Base-by-base conservation (phyloP, 306 rosid genomes). In the Argentina anserina region DNA sequence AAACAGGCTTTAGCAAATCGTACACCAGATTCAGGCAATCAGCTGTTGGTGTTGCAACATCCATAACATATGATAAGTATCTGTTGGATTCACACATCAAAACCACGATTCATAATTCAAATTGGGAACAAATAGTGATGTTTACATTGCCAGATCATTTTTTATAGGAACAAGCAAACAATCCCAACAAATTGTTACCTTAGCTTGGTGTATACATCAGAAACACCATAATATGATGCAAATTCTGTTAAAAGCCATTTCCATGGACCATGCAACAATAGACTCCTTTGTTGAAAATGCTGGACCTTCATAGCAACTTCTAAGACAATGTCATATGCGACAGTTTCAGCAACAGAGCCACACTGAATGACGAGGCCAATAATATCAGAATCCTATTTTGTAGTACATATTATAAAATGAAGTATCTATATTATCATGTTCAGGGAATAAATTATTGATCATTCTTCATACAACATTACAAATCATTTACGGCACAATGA, bases 1-100 rank as follows among this genome's bases (percentile, higher is more conserved):
- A 56, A 64, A 95, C 97, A 45, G 97, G 97, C 71, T 81, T 74
- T 77, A 95, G 81, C 84, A 95, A 81, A 60, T 83, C 77, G 37
- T 86, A 78, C 52, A 95, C 99, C 86, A 95, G 80, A 42, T 62
- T 83, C 53, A 95, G 96, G 89, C 99, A 95, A 76, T 95, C 99
- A 55, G 88, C 97, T n/a, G 99, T 95, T 43, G 99, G 99, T 12
- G 99, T 91, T 56, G 99, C 93, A 45, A 95, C 97, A 76, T 95
- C 99, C 99, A 95, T 95, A 65, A 95, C 84, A 79, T 95, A 95
- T 15, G 97, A 91, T 65, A 95, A 87, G 74, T 90, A 91, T 69
- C 99, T 95, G 75, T 83, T 40, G 49, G 64, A 46, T 61, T 20
- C 58, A 71, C 67, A 76, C 6, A 75, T 65, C 67, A 71, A 50